A percentile compares a stretch with the other conserved stretches of the same genome.
phyloP scores from a whole-genome alignment of 2,329 filamentous ascomycete genomes.

The Zopfia rhizophila region DNA sequence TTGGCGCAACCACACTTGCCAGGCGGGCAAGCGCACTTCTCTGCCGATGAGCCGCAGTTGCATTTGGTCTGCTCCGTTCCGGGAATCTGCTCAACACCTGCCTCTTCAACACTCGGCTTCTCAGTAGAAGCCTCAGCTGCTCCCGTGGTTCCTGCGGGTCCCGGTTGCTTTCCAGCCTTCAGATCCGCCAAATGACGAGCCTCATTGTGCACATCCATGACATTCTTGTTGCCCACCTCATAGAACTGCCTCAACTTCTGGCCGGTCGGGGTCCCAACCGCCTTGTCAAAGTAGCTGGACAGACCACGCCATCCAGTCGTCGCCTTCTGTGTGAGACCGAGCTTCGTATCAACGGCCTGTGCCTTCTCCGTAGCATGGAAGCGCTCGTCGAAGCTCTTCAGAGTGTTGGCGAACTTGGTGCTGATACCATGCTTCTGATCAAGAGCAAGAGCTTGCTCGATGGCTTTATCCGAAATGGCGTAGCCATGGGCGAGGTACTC shows the following conservation, averaged over 20 bases:
- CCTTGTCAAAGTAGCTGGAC: slow-evolving; percentile 94
- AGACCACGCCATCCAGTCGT: slow-evolving; percentile 74
- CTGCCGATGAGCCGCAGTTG: slow-evolving; percentile 58
- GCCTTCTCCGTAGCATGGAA: slow-evolving; percentile 90
- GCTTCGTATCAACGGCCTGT: slow-evolving; percentile 83
- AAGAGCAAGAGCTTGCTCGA: slow-evolving; percentile 85
- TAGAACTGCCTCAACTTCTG: slow-evolving; percentile 92
- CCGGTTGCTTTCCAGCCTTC: slow-evolving; percentile 76
- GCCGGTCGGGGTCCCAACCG: slow-evolving; percentile 84
- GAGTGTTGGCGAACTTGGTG: slow-evolving; percentile 78
- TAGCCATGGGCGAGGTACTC: slow-evolving; percentile 98
- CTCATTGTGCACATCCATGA: slow-evolving; percentile 92
- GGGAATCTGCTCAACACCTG: slow-evolving; percentile 50
- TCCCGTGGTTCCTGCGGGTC: too few species aligned
- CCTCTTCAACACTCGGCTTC: slow-evolving; percentile 51
- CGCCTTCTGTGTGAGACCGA: slow-evolving; percentile 81
- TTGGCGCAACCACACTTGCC: slow-evolving; percentile 60
- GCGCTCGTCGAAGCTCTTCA: slow-evolving; percentile 82
- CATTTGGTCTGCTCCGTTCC: slow-evolving; percentile 58
- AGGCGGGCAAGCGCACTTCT: slow-evolving; percentile 57
- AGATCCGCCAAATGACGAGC: slow-evolving; percentile 87
- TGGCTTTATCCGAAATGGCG: slow-evolving; percentile 78
- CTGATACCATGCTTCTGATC: slow-evolving; percentile 92
- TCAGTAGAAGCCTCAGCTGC: slow-evolving; percentile 22
- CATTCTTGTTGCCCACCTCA: slow-evolving; percentile 83